Conservation (phyloP, 1,284 basidiomycete genomes). For the Moesziomyces globuligerus region DNA sequence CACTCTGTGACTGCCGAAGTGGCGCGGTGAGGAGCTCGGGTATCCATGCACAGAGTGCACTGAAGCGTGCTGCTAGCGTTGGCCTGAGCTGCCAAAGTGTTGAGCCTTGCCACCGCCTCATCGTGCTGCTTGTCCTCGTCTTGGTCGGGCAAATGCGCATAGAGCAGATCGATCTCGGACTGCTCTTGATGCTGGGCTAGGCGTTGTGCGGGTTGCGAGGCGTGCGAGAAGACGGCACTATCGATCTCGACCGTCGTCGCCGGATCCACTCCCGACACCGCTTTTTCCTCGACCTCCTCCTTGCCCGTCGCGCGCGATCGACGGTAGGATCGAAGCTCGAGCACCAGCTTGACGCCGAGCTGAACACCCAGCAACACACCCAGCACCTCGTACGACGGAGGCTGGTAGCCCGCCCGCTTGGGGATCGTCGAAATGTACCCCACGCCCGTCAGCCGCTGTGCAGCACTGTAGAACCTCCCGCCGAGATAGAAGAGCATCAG, state of each 20-base stretch:
- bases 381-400: constrained; percentile 67
- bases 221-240: constrained; percentile 16
- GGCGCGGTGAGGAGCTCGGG: constrained; percentile 52
- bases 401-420: constrained; percentile 41
- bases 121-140: constrained; percentile 12
- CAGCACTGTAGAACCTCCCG: constrained; percentile 67
- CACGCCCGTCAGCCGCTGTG: constrained; percentile 66
- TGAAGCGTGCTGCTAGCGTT: constrained; percentile 44
- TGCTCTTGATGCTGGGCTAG: background rate
- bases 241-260: constrained; percentile 35
- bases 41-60: constrained; percentile 68
- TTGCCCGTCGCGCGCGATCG: background rate
- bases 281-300: background rate
- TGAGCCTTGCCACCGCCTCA: constrained; percentile 22
- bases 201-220: constrained; percentile 37
- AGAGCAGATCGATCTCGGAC: constrained; percentile 24
- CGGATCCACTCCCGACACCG: constrained; percentile 5
- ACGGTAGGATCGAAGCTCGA: constrained; percentile 12
- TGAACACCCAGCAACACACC: constrained; percentile 67
- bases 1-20: constrained; percentile 87
- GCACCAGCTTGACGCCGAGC: constrained; percentile 57
- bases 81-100: constrained; percentile 23
- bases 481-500: constrained; percentile 69
- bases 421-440: constrained; percentile 60
- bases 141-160: constrained; percentile 24